These are phyloP conservation scores for Trichoderma sp. DNA, from an alignment of 2,329 filamentous ascomycete species.

Conservation along the genomic window DNA sequence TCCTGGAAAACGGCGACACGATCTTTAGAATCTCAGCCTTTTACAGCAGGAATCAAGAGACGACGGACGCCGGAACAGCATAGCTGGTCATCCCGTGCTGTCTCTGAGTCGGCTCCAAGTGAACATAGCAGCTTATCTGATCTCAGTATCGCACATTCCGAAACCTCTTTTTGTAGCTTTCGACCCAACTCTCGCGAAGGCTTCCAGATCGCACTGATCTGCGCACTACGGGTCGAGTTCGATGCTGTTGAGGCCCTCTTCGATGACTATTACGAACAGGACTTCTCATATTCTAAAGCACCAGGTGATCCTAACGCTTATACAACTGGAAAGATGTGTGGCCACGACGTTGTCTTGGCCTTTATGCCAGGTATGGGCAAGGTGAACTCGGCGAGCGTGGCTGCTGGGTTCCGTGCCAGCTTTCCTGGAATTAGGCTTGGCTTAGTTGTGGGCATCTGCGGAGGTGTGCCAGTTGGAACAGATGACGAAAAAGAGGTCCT, in stretches of 20 bases:
- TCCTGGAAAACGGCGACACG: neutral
- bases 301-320: slow-evolving; percentile 32
- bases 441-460: slow-evolving; percentile 25
- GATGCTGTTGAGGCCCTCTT: slow-evolving; percentile 24
- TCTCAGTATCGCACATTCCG: neutral
- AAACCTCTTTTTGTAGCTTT: neutral
- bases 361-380: slow-evolving; percentile 26
- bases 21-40: neutral
- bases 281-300: slow-evolving; percentile 25
- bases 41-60: neutral
- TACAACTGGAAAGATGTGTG: slow-evolving; percentile 23
- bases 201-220: slow-evolving; percentile 26
- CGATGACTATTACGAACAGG: slow-evolving; percentile 22
- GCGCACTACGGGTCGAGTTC: slow-evolving; percentile 24
- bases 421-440: slow-evolving; percentile 23
- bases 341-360: slow-evolving; percentile 27
- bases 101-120: neutral
- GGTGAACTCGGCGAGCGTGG: slow-evolving; percentile 14
- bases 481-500: slow-evolving; percentile 21
- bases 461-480: slow-evolving; percentile 22
- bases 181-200: neutral
- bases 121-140: neutral
- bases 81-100: neutral
- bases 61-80: neutral
- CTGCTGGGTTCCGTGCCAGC: slow-evolving; percentile 18